These are phyloP conservation scores for Fusarium albidum DNA, from an alignment of 2,329 filamentous ascomycete genomes.

Conservation along the genomic window DNA sequence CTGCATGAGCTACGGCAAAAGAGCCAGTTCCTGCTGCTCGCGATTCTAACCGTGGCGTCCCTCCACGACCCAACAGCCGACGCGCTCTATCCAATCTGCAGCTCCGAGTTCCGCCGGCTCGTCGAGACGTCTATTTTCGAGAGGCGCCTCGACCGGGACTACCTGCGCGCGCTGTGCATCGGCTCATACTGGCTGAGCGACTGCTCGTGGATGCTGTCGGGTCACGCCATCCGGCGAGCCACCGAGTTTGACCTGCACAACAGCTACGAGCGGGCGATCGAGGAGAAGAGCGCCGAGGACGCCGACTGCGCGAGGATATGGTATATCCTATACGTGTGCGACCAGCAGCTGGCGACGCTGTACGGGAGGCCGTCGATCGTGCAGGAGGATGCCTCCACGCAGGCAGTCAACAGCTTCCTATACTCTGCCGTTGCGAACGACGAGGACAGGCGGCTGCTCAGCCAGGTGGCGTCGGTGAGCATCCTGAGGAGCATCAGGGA, in stretches of 20 bases:
- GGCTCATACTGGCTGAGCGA: constrained; percentile 71
- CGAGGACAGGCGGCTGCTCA: constrained; percentile 65
- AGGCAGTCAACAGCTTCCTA: constrained; percentile 65
- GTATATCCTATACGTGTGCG: constrained; percentile 69
- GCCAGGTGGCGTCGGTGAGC: constrained; percentile 65
- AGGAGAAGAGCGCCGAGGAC: constrained; percentile 51
- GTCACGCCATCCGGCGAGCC: constrained; percentile 59
- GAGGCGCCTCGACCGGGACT: constrained; percentile 53
- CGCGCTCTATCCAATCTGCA: constrained; percentile 61
- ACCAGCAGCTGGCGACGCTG: constrained; percentile 68
- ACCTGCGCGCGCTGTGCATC: constrained; percentile 67
- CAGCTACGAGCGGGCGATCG: constrained; percentile 51
- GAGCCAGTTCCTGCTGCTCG: constrained; percentile 64
- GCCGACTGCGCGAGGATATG: constrained; percentile 65
- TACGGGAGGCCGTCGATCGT: constrained; percentile 67
- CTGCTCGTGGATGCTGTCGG: constrained; percentile 68
- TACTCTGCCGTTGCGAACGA: constrained; percentile 58
- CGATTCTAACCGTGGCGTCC: constrained; percentile 65
- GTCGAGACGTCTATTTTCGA: constrained; percentile 57
- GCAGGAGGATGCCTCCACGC: constrained; percentile 64
- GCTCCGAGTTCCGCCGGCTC: constrained; percentile 63
- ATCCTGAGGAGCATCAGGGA: constrained; percentile 65
- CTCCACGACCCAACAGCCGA: constrained; percentile 65
- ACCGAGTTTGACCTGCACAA: constrained; percentile 56
- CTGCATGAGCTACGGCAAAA: constrained; percentile 61